Evolutionary conservation across 805 yeast genomes (phyloP), one percentile per base, ranked within the genome.

Genomic region (Teunomyces funiuensis): DNA sequence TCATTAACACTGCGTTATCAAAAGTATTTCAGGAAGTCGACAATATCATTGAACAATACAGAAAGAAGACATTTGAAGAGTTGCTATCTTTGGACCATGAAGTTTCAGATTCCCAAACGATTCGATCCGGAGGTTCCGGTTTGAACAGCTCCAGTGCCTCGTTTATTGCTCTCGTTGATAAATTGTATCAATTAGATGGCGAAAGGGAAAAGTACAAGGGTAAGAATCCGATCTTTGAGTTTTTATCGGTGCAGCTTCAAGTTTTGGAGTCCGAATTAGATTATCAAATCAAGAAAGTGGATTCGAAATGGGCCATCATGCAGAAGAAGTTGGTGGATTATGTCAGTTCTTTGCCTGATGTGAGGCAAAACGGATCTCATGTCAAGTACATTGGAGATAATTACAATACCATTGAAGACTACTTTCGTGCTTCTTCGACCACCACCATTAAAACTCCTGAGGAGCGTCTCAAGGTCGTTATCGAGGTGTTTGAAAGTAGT

Each of bases 71-170:
- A 1, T 66, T 65, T 44, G 55, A 57, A 36, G 73, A 70, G 37
- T 52, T 70, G 16, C 51, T 70, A n/a, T 52, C 67, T 1, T 53
- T 69, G 41, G 74, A 70, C 39, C 63, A 62, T 42, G 71, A 66
- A 25, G 61, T 52, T 2, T 49, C 60, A 36, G 41, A 42, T 31
- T 27, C 30, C 13, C 41, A 39, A 10, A 33, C 44, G 18, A 33
- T 31, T 26, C 46, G 40, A 9, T 27, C 45, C 6, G 34, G 37
- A 6, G 37, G 38, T 3, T 33, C 44, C 8, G 36, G 33, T 13
- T 22, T 41, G 34, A 37, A 38, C 13, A 38, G 47, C 18, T 38
- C 49, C 9, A 63, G 58, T 42, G 54, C 62, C 17, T 65, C 61
- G 40, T 69, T 70, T 47, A 57, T 67, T 11, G 55, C 63, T 2